A percentile compares a stretch with the other conserved stretches of the same genome.
These are phyloP conservation scores for Malus asiatica DNA, from an alignment of 306 rosid species.

Conservation along the genomic window DNA sequence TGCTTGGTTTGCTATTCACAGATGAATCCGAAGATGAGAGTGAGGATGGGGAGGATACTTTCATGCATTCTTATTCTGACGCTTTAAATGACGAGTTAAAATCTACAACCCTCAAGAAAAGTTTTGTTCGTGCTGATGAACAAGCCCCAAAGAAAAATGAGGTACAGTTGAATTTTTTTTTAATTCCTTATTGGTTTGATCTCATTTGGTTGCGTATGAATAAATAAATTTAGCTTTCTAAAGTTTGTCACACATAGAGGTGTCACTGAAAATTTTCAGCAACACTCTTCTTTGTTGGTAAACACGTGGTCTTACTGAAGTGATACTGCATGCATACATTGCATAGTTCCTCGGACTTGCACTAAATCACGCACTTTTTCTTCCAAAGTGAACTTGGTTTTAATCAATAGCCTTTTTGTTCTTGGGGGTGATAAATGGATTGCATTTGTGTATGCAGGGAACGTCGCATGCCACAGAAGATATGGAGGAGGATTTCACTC, in stretches of 20 bases:
- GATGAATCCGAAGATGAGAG: conserved; percentile 67
- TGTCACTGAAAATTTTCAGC: neutral
- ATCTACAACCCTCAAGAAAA: conserved; percentile 63
- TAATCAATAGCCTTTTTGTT: neutral
- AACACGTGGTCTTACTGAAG: neutral
- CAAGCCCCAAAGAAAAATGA: conserved; percentile 57
- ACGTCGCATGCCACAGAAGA: conserved; percentile 41
- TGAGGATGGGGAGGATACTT: conserved; percentile 39
- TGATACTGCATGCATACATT: neutral
- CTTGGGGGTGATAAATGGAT: neutral
- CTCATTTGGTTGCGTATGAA: conserved; percentile 12
- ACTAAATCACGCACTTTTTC: neutral
- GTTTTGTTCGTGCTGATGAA: conserved; percentile 75
- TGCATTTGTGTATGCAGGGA: conserved; percentile 44
- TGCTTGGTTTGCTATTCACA: conserved; percentile 19
- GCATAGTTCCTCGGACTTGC: neutral
- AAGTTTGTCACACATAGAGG: neutral
- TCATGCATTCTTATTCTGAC: conserved; percentile 69
- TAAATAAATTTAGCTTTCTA: neutral
- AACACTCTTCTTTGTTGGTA: neutral
- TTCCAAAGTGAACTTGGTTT: neutral
- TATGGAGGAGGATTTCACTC: conserved; percentile 79
- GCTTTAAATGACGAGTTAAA: conserved; percentile 63
- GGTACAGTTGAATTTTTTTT: conserved; percentile 29
- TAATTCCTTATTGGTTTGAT: neutral